Base-by-base conservation (phyloP, 805 yeast genomes). In the Yarrowia sp. region DNA sequence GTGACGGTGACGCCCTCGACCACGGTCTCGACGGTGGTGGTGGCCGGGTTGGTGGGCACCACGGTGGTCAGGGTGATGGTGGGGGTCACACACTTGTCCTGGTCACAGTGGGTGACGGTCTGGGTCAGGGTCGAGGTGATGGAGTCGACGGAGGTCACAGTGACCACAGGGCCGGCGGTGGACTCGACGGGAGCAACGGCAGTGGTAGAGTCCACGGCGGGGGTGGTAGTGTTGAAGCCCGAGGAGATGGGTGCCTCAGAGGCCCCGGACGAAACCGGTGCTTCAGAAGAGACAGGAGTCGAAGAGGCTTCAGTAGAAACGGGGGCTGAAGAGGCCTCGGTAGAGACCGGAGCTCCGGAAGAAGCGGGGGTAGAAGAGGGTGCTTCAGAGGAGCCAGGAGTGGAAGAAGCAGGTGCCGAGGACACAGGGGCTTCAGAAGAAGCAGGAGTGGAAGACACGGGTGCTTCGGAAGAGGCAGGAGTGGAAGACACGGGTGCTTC, bases 91-190 rank as follows among this genome's bases (percentile, higher is more conserved):
- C 66, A 61, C 36, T 61, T 46, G 38, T 61, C 30, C n/a, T 46
- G 17, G 20, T 61, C 66, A 20, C 66, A 61, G 34, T 61, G 66
- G 43, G 66, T 61, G 38, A 61, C 24, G 13, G 66, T 61, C 44
- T 34, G 46, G 44, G 55, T 46, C 55, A 46, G 8, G 14, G 66
- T 61, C 7, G 66, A 46, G 38, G 66, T 61, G 55, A 61, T 36
- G 30, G 24, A 17, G n/a, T 58, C 50, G 17, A 30, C 36, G 13
- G 49, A 30, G 13, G 50, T 58, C 33, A 33, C 50, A 19, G 64
- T 58, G 33, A 24, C 33, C 1, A 19, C 24, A n/a, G 61, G 61
- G 14, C n/a, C n/a, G 3, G 40, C 52, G 19, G 52, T 30, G 30
- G 50, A 7, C 34, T 20, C 47, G 20, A 19, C 9, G 17, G 47